phyloP scores from a whole-genome alignment of 306 rosid species.

The Glycine latifolia region DNA sequence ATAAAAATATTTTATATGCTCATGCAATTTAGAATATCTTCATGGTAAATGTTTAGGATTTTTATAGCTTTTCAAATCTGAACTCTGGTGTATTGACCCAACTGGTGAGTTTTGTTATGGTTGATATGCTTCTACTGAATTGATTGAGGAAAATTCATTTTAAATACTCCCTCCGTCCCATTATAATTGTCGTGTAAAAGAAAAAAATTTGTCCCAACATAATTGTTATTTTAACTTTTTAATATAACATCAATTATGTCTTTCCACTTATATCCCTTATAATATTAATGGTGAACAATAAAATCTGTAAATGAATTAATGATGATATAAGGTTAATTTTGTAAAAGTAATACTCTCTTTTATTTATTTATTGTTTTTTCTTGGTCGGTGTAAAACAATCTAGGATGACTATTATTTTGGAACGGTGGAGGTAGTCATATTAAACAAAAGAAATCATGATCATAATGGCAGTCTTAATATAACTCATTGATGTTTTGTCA shows the following conservation, averaged over 20 bases:
- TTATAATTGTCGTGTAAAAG: no score
- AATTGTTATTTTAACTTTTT: no score
- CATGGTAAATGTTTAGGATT: slow-evolving; percentile 1
- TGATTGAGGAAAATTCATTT: neutral
- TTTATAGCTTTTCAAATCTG: neutral
- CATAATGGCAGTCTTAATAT: slow-evolving; percentile 1
- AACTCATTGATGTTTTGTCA: neutral
- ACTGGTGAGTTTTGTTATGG: neutral
- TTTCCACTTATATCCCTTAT: no score
- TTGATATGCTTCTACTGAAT: neutral
- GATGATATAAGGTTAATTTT: no score
- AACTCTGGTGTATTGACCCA: neutral
- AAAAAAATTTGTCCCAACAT: no score
- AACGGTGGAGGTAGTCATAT: neutral
- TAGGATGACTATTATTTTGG: no score
- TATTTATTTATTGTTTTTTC: no score
- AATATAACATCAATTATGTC: no score
- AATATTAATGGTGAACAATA: no score
- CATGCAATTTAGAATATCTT: slow-evolving; percentile 9
- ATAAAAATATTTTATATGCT: slow-evolving; percentile 14
- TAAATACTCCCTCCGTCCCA: neutral
- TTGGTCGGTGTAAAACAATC: no score
- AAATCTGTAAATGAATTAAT: no score
- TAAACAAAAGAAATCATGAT: neutral
- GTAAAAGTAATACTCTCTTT: no score